A percentile compares a stretch with the other conserved stretches of the same genome.
These are phyloP conservation scores for Cystobasidiaceae sp. DNA, from an alignment of 1,284 basidiomycete species.

Conservation along the genomic window DNA sequence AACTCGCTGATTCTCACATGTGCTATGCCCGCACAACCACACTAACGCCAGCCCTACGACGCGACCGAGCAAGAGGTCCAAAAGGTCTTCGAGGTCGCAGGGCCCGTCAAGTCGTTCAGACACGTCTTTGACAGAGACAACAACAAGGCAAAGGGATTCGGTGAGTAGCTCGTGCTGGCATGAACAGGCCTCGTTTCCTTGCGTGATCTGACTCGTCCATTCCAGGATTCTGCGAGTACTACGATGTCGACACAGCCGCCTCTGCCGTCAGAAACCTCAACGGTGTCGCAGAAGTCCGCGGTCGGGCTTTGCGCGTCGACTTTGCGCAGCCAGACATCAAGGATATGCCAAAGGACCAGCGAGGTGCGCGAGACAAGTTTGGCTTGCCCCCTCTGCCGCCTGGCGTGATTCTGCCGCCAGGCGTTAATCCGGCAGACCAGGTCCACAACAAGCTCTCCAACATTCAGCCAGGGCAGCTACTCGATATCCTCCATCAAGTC, in stretches of 20 bases:
- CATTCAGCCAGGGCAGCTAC: slow-evolving; percentile 75
- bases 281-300: slow-evolving; percentile 67
- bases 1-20: background rate
- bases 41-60: slow-evolving; percentile 12
- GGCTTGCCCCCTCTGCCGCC: slow-evolving; percentile 64
- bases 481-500: slow-evolving; percentile 96
- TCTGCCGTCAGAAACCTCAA: slow-evolving; percentile 83
- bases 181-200: background rate
- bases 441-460: slow-evolving; percentile 83
- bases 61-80: slow-evolving; percentile 1
- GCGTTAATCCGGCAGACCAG: slow-evolving; percentile 71
- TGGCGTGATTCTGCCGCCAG: slow-evolving; percentile 70
- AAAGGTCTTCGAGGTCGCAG: slow-evolving; percentile 69
- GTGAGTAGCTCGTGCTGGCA: slow-evolving; percentile 63
- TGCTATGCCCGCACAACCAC: slow-evolving; percentile 30
- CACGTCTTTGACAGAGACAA: slow-evolving; percentile 94
- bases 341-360: slow-evolving; percentile 57
- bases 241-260: slow-evolving; percentile 80
- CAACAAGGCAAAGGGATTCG: slow-evolving; percentile 93
- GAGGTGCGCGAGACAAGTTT: slow-evolving; percentile 47
- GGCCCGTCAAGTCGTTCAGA: slow-evolving; percentile 78
- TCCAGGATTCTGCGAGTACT: slow-evolving; percentile 39
- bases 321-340: slow-evolving; percentile 56
- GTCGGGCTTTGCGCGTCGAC: slow-evolving; percentile 76
- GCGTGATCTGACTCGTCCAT: background rate